Evolutionary conservation across 352 stramenopile genomes (phyloP), one percentile per base, ranked within the genome.

Genomic region (Paralagenidium karlingii): DNA sequence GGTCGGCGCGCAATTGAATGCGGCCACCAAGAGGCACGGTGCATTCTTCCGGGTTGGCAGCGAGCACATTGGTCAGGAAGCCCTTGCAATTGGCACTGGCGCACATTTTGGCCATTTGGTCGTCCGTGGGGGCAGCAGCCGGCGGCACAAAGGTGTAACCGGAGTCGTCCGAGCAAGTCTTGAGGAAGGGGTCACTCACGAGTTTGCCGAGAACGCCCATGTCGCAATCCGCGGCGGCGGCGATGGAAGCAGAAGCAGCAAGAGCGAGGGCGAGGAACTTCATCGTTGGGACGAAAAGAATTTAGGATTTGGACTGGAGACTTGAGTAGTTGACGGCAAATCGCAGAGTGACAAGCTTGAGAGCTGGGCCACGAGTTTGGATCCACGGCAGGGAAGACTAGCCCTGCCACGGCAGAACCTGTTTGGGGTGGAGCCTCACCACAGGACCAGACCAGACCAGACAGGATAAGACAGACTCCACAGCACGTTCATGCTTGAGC

Each of bases 81-180:
- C 15, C 37, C 38, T 59, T 9, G 36, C 54, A 63, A 15, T 45
- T 42, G 8, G 45, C 24, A 18, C 38, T 51, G 3, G 41, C 43
- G 25, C 50, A 63, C 54, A 63, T 59, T 4, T 31, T 27, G 15
- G 49, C 40, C 19, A 53, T 43, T 8, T 45, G 40, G 15, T 34
- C 12, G 26, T 46, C 22, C 16, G 46, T 39, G 6, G 54, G 53
- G 29, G 55, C 53, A 18, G 22, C 50, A 24, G 45, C 53, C n/a
- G 33, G 37, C 34, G 49, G n/a, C n/a, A n/a, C 43, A 41, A 63
- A 63, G 12, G 41, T 39, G 26, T 59, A 63, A 43, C 46, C 50
- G 21, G 54, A 63, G 31, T 63, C 50, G 15, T 24, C 34, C 0
- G 49, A 18, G 34, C 54, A 63, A 22, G 49, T 31, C 28, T 55